phyloP scores from a whole-genome alignment of 1,284 basidiomycete genomes.

The Polyporus tsugae region DNA sequence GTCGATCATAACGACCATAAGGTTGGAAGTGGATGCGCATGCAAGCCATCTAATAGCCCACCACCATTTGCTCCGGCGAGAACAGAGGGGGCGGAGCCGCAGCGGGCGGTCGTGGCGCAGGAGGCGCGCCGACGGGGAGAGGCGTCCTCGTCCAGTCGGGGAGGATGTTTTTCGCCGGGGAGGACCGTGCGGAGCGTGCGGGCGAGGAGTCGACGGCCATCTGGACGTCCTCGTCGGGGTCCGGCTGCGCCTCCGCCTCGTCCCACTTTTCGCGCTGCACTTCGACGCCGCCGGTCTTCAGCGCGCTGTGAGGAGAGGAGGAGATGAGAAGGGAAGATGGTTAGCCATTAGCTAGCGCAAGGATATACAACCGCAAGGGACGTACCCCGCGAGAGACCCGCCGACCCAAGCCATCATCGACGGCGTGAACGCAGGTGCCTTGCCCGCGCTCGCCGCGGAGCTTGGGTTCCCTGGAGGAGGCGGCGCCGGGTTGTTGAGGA shows the following conservation, averaged over 20 bases:
- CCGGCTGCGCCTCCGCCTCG: slow-evolving; percentile 58
- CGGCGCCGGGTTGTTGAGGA: slow-evolving; percentile 84
- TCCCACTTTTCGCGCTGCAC: slow-evolving; percentile 87
- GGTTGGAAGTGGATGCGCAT: not conserved
- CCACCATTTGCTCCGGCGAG: slow-evolving; percentile 42
- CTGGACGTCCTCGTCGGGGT: slow-evolving; percentile 47
- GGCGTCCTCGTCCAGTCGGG: slow-evolving; percentile 84
- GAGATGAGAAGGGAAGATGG: slow-evolving; percentile 12
- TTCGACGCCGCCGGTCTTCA: slow-evolving; percentile 88
- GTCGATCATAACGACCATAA: not conserved
- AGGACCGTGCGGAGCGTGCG: slow-evolving; percentile 32
- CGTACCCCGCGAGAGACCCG: slow-evolving; percentile 89
- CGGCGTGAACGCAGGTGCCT: slow-evolving; percentile 86
- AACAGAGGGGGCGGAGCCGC: slow-evolving; percentile 29
- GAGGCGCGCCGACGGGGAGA: slow-evolving; percentile 67
- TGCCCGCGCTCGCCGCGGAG: slow-evolving; percentile 67
- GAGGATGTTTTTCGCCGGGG: slow-evolving; percentile 53
- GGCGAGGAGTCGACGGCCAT: slow-evolving; percentile 35
- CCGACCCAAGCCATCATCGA: slow-evolving; percentile 91
- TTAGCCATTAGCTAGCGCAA: not conserved
- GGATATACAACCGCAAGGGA: not conserved
- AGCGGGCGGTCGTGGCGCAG: slow-evolving; percentile 48
- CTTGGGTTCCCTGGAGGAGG: slow-evolving; percentile 45
- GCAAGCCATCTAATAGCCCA: slow-evolving; percentile 30
- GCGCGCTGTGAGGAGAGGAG: slow-evolving; percentile 52